phyloP scores from a whole-genome alignment of 2,329 filamentous ascomycete genomes.

The Fusarium vanettenii region DNA sequence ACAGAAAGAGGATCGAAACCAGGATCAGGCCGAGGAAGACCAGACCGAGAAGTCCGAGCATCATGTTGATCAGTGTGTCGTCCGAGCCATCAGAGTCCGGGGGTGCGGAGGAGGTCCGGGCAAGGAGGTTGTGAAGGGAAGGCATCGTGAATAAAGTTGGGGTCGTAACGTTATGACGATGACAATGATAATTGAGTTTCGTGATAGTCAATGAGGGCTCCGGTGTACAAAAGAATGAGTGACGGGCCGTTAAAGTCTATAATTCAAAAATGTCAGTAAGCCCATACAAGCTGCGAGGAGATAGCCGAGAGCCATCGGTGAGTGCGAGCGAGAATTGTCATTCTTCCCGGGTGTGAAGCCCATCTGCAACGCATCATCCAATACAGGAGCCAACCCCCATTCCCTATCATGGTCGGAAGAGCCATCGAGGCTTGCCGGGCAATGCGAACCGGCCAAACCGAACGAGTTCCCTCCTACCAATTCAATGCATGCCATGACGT shows the following conservation, averaged over 20 bases:
- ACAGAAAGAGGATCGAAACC: constrained; percentile 74
- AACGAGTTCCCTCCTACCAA: constrained; percentile 27
- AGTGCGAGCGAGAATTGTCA: constrained; percentile 9
- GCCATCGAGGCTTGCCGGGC: constrained; percentile 2
- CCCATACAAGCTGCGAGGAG: background rate
- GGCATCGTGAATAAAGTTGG: constrained; percentile 39
- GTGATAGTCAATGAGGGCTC: constrained; percentile 32
- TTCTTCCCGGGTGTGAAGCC: constrained; percentile 5
- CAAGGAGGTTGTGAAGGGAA: constrained; percentile 40
- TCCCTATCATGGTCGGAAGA: constrained; percentile 32
- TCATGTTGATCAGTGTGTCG: constrained; percentile 77
- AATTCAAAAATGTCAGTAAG: constrained; percentile 37
- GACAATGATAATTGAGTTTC: constrained; percentile 26
- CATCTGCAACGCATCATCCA: constrained; percentile 34
- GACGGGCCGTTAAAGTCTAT: constrained; percentile 30
- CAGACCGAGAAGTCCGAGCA: constrained; percentile 83
- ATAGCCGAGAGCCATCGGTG: constrained; percentile 6
- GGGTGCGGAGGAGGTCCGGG: constrained; percentile 35
- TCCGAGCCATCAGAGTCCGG: constrained; percentile 57
- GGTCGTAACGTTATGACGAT: constrained; percentile 15
- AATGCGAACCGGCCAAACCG: constrained; percentile 23
- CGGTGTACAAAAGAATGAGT: constrained; percentile 35
- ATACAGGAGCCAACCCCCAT: constrained; percentile 35
- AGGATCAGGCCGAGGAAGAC: constrained; percentile 78
- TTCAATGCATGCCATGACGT: constrained; percentile 39